Conservation (phyloP, 2,329 filamentous ascomycete genomes). For the Neocucurbitaria cava region DNA sequence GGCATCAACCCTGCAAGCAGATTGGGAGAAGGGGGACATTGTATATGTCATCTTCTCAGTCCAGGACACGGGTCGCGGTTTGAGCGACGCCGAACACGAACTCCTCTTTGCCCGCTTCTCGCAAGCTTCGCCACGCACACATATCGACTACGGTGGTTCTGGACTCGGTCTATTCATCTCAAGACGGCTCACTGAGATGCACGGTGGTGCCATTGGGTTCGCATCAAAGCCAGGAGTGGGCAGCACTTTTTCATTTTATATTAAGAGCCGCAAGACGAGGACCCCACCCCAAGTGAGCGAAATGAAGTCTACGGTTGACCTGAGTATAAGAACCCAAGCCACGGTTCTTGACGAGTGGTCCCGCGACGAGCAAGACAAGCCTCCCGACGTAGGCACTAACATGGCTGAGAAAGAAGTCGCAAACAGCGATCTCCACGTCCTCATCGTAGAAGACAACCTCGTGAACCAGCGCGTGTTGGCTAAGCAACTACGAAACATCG, state of each 20-base stretch:
- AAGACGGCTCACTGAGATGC: constrained; percentile 37
- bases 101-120: constrained; percentile 43
- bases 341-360: constrained; percentile 11
- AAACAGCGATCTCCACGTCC: constrained; percentile 24
- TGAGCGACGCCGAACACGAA: constrained; percentile 47
- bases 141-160: constrained; percentile 47
- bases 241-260: constrained; percentile 44
- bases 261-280: constrained; percentile 28
- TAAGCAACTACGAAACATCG: constrained; percentile 47
- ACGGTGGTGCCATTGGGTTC: constrained; percentile 41
- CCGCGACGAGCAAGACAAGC: constrained; percentile 7
- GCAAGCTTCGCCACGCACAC: constrained; percentile 41
- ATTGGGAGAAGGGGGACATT: constrained; percentile 42
- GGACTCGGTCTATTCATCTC: constrained; percentile 45
- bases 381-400: neutral
- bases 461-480: constrained; percentile 51
- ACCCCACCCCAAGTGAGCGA: constrained; percentile 8
- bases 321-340: constrained; percentile 17
- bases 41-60: constrained; percentile 49
- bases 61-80: constrained; percentile 49
- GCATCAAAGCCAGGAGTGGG: constrained; percentile 28
- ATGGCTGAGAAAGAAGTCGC: constrained; percentile 3
- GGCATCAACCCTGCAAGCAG: constrained; percentile 28
- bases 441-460: constrained; percentile 50
- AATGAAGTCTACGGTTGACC: constrained; percentile 6